Evolutionary conservation across 176 grass and related monocot genomes (phyloP).

Genomic region (Oryza nivara): DNA sequence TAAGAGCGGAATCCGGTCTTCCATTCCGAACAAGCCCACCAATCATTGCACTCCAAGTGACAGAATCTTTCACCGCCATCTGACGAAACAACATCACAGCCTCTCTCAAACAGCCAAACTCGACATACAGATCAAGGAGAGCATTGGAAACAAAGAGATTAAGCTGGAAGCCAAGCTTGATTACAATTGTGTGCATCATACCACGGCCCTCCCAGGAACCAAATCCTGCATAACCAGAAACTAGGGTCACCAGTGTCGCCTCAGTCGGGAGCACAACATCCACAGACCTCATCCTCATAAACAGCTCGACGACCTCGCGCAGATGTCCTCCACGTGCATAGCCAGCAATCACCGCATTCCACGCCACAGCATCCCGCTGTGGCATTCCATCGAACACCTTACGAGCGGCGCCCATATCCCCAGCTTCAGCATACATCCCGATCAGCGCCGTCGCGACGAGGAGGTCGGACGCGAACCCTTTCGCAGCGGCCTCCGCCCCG

Average conservation of each 20-base stretch:
- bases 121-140: constrained; percentile 59
- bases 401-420: constrained; percentile 45
- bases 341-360: constrained; percentile 64
- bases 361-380: constrained; percentile 48
- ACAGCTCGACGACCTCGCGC: constrained; percentile 42
- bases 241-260: constrained; percentile 58
- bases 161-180: constrained; percentile 53
- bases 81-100: constrained; percentile 52
- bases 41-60: constrained; percentile 74
- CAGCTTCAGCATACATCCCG: constrained; percentile 40
- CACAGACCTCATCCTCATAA: constrained; percentile 43
- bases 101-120: constrained; percentile 44
- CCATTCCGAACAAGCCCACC: constrained; percentile 59
- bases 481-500: neutral
- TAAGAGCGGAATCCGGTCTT: constrained; percentile 43
- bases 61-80: constrained; percentile 63
- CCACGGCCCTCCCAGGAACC: constrained; percentile 22
- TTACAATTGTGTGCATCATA: constrained; percentile 34
- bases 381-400: constrained; percentile 64
- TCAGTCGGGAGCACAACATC: constrained; percentile 36
- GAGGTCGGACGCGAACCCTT: constrained; percentile 54
- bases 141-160: constrained; percentile 53
- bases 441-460: constrained; percentile 60
- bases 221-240: constrained; percentile 45
- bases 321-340: constrained; percentile 40